These are phyloP conservation scores for Leucocoprinus birnbaumii DNA, from an alignment of 768 basidiomycete genomes.

Conservation along the genomic window DNA sequence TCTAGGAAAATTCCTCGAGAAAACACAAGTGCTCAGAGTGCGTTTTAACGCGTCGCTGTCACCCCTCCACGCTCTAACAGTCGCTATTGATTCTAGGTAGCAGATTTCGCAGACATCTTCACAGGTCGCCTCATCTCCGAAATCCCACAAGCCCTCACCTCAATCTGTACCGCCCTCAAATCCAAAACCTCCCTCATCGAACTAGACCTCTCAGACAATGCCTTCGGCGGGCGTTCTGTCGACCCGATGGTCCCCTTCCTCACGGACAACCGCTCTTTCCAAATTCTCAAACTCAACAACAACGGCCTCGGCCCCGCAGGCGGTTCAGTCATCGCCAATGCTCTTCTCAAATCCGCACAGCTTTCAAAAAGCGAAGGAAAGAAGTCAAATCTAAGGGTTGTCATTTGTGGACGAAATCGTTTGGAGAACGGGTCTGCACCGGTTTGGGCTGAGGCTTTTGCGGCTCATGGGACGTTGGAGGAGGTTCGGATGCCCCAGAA, in stretches of 20 bases:
- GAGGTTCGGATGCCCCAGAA: slow-evolving; percentile 98
- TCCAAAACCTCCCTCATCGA: slow-evolving; percentile 79
- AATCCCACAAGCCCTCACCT: slow-evolving; percentile 86
- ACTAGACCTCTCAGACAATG: slow-evolving; percentile 93
- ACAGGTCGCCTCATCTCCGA: slow-evolving; percentile 94
- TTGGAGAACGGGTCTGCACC: slow-evolving; percentile 86
- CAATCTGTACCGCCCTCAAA: slow-evolving; percentile 85
- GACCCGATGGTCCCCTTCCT: slow-evolving; percentile 93
- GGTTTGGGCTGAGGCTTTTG: slow-evolving; percentile 86
- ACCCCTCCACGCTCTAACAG: neutral
- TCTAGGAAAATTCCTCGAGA: slow-evolving; percentile 74
- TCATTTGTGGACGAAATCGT: slow-evolving; percentile 96
- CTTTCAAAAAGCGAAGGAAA: slow-evolving; percentile 64
- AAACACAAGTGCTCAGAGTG: slow-evolving; percentile 70
- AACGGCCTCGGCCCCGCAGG: slow-evolving; percentile 94
- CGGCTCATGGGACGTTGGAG: slow-evolving; percentile 73
- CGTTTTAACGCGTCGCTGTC: slow-evolving; percentile 14
- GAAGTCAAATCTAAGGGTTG: slow-evolving; percentile 66
- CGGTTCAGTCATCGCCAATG: slow-evolving; percentile 81
- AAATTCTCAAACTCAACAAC: slow-evolving; percentile 89
- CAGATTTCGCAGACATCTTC: slow-evolving; percentile 97
- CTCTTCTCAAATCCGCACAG: slow-evolving; percentile 73
- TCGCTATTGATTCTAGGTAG: slow-evolving; percentile 61
- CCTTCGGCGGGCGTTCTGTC: slow-evolving; percentile 93
- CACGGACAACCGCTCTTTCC: slow-evolving; percentile 75